Base-by-base conservation (phyloP, 148 eudicot genomes). In the Bassia scoparia region DNA sequence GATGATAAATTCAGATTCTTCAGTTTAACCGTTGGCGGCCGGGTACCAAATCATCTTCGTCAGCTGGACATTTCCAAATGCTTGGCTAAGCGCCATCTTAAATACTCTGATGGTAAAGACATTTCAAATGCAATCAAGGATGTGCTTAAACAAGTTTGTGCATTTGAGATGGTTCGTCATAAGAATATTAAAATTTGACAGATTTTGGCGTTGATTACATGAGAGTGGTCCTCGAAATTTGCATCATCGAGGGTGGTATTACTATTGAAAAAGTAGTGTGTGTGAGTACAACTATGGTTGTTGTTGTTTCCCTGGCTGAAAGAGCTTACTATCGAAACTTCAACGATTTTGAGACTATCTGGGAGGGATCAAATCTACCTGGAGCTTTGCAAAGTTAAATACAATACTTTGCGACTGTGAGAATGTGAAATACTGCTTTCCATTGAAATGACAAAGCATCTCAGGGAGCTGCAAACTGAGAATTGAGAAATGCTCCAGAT, bases 141-240 rank as follows among this genome's bases (percentile, higher is more conserved):
- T 23, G 80, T 77, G 38, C 80, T 77, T 11, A 58, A 24, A 44
- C 67, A 38, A 61, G 80, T 73, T 56, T 54, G 56, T 54, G 59
- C 58, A 20, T 77, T 77, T 71, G 80, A 71, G 44, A 30, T 77
- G 71, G 46, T 77, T 66, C 66, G 71, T 65, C 80, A 77, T 48
- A n/a, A 55, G 30, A 71, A 37, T 56, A 35, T 77, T 16, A 38
- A 23, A 77, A 67, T 59, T 55, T 77, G 59, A 63, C 80, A 15
- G 75, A 71, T 52, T 77, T 77, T 65, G 75, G 66, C 49, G 44
- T 55, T 63, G 66, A 41, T n/a, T 27, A 60, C 31, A 29, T 63
- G 71, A 71, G 44, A 54, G 37, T 53, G 65, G n/a, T n/a, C 56
- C 24, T 77, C 29, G 64, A 71, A 46, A 67, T 77, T 20, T 77